Base-by-base conservation (phyloP, 2,329 filamentous ascomycete species). In the Coniosporium uncinatum region DNA sequence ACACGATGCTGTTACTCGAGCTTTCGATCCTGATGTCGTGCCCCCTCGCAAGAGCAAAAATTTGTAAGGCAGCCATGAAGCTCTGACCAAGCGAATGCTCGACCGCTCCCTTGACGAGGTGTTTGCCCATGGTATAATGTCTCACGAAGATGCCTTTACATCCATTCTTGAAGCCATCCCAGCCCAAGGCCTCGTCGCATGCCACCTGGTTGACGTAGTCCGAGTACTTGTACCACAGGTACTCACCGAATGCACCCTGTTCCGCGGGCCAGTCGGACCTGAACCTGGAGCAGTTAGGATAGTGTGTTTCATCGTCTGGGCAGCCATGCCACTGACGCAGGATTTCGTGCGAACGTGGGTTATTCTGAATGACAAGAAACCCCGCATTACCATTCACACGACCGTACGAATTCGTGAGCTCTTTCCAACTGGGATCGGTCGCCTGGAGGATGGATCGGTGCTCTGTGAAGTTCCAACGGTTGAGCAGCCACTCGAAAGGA, bases 401-500 rank as follows among this genome's bases (percentile, higher is more conserved):
- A 14, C 61, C 60, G 24, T 57, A 53, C 38, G 52, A 53, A 44
- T 70, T 66, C 27, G 43, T 52, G 49, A 64, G 66, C 3, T 39
- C 39, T 31, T 24, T 33, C 14, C 37, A 36, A 13, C 17, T 19
- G 8, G 33, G 33, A n/a, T 29, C 24, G 8, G n/a, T n/a, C 24
- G 24, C n/a, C 18, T 35, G 14, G 11, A 35, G 11, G 33, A 35
- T 11, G 6, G 64, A 56, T 0, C 65, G 70, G 2, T 61, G 49
- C 1, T 52, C 45, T 8, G 53, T 57, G 37, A 71, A 56, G 41
- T 64, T 58, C 70, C 69, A 73, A 32, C 65, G 58, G 48, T 69
- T 70, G 49, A 73, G 59, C 5, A 73, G 59, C 63, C 67, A 73
- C 52, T 73, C 70, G 14, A 71, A 43, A 3, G 69, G 69, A 1